A percentile compares a stretch with the other conserved stretches of the same genome.
These are phyloP conservation scores for Berkeleyomyces basicola DNA, from an alignment of 2,329 filamentous ascomycete species.

Conservation along the genomic window DNA sequence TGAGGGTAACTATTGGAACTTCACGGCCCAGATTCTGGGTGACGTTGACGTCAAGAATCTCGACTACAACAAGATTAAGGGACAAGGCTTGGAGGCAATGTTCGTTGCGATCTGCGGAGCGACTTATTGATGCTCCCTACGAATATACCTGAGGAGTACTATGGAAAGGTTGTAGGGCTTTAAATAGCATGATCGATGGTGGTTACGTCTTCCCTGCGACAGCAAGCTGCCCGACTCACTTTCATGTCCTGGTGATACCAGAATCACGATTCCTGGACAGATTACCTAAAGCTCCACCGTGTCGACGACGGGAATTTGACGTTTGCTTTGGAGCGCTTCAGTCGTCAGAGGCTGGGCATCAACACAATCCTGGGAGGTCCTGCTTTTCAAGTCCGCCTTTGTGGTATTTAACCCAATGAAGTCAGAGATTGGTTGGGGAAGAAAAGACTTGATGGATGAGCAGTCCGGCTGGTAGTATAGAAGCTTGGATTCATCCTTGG, in stretches of 20 bases:
- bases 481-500: too few relatives aligned
- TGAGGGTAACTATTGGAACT: conserved; percentile 46
- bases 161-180: conserved; percentile 29
- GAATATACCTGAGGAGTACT: conserved; percentile 33
- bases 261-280: conserved; percentile 30
- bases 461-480: too few relatives aligned
- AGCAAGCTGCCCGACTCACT: conserved; percentile 29
- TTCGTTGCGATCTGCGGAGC: conserved; percentile 42
- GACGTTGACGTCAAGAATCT: not conserved
- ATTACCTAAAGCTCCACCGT: conserved; percentile 35
- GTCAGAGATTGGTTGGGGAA: conserved; percentile 12
- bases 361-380: conserved; percentile 49
- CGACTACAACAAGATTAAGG: too few relatives aligned
- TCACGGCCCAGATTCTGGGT: conserved; percentile 26
- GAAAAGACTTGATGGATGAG: not conserved
- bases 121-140: conserved; percentile 45
- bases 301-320: conserved; percentile 27
- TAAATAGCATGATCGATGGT: conserved; percentile 24
- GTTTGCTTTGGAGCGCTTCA: conserved; percentile 55
- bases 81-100: not conserved
- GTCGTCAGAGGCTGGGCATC: conserved; percentile 26
- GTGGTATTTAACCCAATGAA: conserved; percentile 42
- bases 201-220: conserved; percentile 32
- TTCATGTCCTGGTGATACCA: conserved; percentile 37
- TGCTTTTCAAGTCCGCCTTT: conserved; percentile 45